Conservation (phyloP, 1,284 basidiomycete species). For the Paramarasmius palmivorus region DNA sequence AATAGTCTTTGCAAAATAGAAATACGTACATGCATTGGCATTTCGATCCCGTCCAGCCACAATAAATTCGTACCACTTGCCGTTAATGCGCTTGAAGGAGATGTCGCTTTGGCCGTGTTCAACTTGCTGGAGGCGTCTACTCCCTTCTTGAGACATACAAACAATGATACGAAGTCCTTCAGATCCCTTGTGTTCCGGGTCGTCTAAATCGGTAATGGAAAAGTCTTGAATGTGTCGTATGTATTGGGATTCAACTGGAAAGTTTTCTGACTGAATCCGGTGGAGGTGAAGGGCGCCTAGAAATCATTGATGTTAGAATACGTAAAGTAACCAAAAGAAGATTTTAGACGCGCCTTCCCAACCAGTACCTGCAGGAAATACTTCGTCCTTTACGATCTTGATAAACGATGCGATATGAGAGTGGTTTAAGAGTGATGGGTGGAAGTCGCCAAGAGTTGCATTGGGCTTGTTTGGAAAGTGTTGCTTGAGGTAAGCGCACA, state of each 20-base stretch:
- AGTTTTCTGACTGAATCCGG: constrained; percentile 1
- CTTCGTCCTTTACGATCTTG: constrained; percentile 3
- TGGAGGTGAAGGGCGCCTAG: constrained; percentile 9
- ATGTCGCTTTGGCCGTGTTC: constrained; percentile 23
- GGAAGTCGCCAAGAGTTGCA: constrained; percentile 21
- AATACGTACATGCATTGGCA: constrained; percentile 16
- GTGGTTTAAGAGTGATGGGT: constrained; percentile 22
- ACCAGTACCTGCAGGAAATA: constrained; percentile 16
- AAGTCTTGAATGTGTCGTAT: too few species aligned
- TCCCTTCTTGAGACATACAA: constrained; percentile 18
- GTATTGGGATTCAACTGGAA: too few species aligned
- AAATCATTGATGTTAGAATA: background rate
- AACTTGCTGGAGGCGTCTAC: constrained; percentile 10
- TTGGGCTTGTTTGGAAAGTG: constrained; percentile 2
- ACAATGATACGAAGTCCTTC: too few species aligned
- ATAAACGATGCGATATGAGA: constrained; percentile 20
- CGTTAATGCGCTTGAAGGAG: constrained; percentile 17
- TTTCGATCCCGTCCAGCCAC: constrained; percentile 11
- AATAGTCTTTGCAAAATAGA: background rate
- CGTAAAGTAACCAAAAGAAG: too few species aligned
- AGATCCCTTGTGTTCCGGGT: too few species aligned
- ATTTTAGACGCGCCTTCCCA: constrained; percentile 14
- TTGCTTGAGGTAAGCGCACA: constrained; percentile 14
- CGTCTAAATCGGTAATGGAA: too few species aligned
- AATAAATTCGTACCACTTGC: constrained; percentile 21